These are phyloP conservation scores for Paxillus ammoniavirescens DNA, from an alignment of 768 basidiomycete genomes.

Conservation along the genomic window DNA sequence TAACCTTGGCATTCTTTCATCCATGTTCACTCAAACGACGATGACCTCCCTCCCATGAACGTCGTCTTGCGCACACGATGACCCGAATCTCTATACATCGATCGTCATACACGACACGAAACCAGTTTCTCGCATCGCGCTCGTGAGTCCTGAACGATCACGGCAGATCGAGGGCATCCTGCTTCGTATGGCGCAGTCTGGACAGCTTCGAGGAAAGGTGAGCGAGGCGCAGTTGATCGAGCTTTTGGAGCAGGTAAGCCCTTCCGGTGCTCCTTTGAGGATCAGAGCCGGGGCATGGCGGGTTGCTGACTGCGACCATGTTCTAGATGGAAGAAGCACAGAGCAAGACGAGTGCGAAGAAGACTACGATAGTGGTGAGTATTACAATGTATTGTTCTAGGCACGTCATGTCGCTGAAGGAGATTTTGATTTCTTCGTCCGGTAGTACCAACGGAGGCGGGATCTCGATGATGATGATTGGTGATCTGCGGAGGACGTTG, in stretches of 20 bases:
- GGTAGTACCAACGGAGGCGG: conserved; percentile 62
- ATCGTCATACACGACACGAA: neutral
- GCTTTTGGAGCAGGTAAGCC: conserved; percentile 75
- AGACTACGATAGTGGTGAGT: conserved; percentile 58
- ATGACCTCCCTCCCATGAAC: neutral
- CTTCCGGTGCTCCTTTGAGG: neutral
- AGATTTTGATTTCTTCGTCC: conserved; percentile 1
- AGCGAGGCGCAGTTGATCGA: conserved; percentile 81
- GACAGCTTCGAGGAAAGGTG: conserved; percentile 75
- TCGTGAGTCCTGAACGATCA: conserved; percentile 82
- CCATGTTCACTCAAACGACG: neutral
- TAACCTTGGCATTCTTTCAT: no score
- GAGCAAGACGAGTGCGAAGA: conserved; percentile 48
- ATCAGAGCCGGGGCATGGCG: neutral
- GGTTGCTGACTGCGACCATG: conserved; percentile 10
- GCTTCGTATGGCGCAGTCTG: conserved; percentile 78
- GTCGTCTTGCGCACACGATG: neutral
- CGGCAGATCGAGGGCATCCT: conserved; percentile 78
- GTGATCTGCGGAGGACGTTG: conserved; percentile 8
- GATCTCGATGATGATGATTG: conserved; percentile 66
- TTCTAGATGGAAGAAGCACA: conserved; percentile 55
- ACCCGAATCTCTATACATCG: neutral
- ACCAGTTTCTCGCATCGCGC: conserved; percentile 80
- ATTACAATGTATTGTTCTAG: neutral
- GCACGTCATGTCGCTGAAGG: conserved; percentile 1